phyloP scores from a whole-genome alignment of 2,329 filamentous ascomycete genomes.

The Laburnicola sp. region DNA sequence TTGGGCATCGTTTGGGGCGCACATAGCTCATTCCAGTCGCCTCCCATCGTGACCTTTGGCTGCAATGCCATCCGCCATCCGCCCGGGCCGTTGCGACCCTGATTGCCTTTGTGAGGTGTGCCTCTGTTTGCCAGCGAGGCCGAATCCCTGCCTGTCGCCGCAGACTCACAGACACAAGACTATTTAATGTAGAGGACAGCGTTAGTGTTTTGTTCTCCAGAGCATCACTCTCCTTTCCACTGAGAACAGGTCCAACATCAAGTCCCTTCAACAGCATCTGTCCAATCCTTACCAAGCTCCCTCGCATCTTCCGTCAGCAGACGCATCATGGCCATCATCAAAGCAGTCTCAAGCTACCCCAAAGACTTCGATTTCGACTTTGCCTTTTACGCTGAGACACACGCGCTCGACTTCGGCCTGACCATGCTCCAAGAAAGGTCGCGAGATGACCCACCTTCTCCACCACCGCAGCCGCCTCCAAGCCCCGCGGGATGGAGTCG shows the following conservation, averaged over 20 bases:
- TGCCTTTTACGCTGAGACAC: background rate
- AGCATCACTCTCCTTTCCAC: conserved; percentile 15
- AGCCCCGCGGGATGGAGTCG: conserved; percentile 41
- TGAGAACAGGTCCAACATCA: background rate
- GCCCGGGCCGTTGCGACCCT: conserved; percentile 40
- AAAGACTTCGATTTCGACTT: background rate
- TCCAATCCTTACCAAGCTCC: background rate
- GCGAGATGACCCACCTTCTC: conserved; percentile 46
- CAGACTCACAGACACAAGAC: conserved; percentile 15
- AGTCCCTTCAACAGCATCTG: background rate
- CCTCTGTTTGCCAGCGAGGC: conserved; percentile 31
- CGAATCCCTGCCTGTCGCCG: conserved; percentile 23
- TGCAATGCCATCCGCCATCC: conserved; percentile 38
- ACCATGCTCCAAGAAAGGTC: conserved; percentile 26
- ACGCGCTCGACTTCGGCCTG: conserved; percentile 6
- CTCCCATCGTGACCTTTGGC: conserved; percentile 25
- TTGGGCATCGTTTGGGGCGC: background rate
- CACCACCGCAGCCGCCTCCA: conserved; percentile 46
- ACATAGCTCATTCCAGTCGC: conserved; percentile 30
- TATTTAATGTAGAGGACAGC: conserved; percentile 36
- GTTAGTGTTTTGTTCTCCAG: conserved; percentile 21
- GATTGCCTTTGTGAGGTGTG: conserved; percentile 30
- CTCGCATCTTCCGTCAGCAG: background rate
- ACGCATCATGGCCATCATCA: conserved; percentile 7
- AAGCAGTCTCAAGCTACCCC: background rate